Evolutionary conservation across 176 grass and related monocot species (phyloP), one percentile per base, ranked within the genome.

Genomic region (Olyra latifolia): DNA sequence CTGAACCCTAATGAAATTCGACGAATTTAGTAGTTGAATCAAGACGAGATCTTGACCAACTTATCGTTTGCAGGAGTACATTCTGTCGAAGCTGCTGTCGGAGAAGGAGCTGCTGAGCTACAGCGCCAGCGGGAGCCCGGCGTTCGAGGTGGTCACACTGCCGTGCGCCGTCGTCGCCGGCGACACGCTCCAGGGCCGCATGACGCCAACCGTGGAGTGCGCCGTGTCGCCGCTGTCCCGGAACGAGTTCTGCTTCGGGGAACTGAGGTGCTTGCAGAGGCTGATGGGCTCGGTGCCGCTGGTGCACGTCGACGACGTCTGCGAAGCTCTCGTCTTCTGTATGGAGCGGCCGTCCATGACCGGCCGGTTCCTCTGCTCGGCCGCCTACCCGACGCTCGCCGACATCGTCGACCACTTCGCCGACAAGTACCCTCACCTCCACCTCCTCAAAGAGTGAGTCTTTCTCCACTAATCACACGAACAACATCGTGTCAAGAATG

Each of bases 71-170:
- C 82, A 94, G 91, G 73, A 71, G 62, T 81, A 91, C 82, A 48
- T 83, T 12, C 22, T 56, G 19, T 88, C 86, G 0, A 94, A 94
- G 84, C 52, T 90, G 14, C 13, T 69, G 56, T 90, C 87, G 0
- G 84, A 92, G 74, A 82, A 89, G 84, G 68, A 92, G 80, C 80
- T 92, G 20, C 86, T 89, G 44, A 16, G 41, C 20, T 82, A 85
- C 82, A 89, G 89, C 66, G 70, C 47, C 29, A 49, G 76, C 22
- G 53, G 56, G 46, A 8, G 14, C 67, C 84, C 76, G 69, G 63
- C 46, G 48, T 72, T 86, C 28, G 88, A 94, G 74, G 91, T 94
- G 14, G 91, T 94, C 48, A 94, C 88, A 6, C 4, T 94, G 22
- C 30, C 85, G 10, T 91, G 85, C 28, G 88, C 41, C 32, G 16